Conservation (phyloP, 306 rosid species). For the Trifolium subterraneum region DNA sequence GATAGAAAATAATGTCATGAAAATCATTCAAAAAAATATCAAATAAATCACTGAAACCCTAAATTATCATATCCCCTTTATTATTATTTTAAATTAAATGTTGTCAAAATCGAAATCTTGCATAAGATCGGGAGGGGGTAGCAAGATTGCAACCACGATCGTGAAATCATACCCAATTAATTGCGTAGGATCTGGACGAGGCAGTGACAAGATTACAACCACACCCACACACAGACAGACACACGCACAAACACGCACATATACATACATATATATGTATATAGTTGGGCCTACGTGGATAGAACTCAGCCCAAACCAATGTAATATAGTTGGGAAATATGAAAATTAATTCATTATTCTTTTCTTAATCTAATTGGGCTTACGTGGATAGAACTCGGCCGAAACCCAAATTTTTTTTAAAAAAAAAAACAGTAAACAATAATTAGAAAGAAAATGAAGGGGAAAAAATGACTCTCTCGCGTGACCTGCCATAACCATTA, state of each 20-base stretch:
- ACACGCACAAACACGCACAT: too few relatives aligned
- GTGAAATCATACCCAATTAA: conserved; percentile 4
- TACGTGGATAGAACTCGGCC: not conserved
- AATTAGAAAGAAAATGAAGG: not conserved
- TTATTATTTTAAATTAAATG: conserved; percentile 8
- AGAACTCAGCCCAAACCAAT: not conserved
- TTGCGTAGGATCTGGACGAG: not conserved
- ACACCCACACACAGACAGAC: too few relatives aligned
- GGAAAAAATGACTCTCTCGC: not conserved
- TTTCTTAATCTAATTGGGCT: not conserved
- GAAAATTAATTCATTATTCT: not conserved
- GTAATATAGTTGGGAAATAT: not conserved
- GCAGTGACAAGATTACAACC: not conserved
- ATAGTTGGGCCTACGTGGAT: not conserved
- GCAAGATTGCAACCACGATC: not conserved
- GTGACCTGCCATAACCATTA: not conserved
- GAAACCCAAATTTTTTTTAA: not conserved
- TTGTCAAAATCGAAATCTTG: not conserved
- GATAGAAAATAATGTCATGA: conserved; percentile 26
- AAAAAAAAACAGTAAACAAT: not conserved
- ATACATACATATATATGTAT: too few relatives aligned
- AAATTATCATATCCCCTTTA: conserved; percentile 21
- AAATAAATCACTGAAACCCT: conserved; percentile 16
- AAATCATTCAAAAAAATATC: conserved; percentile 27
- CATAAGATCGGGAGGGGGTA: not conserved